Conservation (phyloP, 2,329 filamentous ascomycete genomes). For the Myotisia sp. region DNA sequence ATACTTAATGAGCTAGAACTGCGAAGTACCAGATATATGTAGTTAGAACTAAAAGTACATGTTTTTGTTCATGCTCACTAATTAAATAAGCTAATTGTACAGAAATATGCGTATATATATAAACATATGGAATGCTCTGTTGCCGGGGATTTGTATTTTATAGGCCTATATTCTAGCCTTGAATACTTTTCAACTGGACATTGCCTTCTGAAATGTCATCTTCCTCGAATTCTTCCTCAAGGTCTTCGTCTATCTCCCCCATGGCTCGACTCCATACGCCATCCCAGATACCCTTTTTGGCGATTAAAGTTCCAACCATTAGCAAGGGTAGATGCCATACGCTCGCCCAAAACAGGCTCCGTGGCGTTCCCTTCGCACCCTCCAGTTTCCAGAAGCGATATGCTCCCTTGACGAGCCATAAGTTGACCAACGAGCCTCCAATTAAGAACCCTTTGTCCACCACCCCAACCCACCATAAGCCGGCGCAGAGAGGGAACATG, state of each 20-base stretch:
- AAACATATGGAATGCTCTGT: no score
- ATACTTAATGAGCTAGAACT: no score
- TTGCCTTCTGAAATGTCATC: no score
- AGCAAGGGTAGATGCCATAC: constrained; percentile 90
- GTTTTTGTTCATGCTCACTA: no score
- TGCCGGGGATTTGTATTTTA: background rate
- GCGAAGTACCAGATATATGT: no score
- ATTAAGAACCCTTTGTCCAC: constrained; percentile 75
- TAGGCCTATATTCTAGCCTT: background rate
- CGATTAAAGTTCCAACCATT: constrained; percentile 75
- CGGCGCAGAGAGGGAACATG: constrained; percentile 76
- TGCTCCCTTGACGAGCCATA: constrained; percentile 70
- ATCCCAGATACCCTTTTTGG: constrained; percentile 87
- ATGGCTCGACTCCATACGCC: constrained; percentile 59
- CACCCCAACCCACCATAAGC: constrained; percentile 61
- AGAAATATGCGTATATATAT: no score
- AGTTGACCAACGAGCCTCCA: constrained; percentile 68
- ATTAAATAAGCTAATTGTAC: no score
- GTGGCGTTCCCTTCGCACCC: constrained; percentile 65
- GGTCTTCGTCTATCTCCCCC: constrained; percentile 44
- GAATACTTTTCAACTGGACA: no score
- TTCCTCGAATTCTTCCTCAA: constrained; percentile 25
- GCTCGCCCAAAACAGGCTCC: constrained; percentile 88
- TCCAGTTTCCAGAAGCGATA: constrained; percentile 65
- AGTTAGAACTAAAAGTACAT: no score